These are phyloP conservation scores for Metschnikowia baotianmanensis DNA, from an alignment of 805 yeast genomes.

Conservation along the genomic window DNA sequence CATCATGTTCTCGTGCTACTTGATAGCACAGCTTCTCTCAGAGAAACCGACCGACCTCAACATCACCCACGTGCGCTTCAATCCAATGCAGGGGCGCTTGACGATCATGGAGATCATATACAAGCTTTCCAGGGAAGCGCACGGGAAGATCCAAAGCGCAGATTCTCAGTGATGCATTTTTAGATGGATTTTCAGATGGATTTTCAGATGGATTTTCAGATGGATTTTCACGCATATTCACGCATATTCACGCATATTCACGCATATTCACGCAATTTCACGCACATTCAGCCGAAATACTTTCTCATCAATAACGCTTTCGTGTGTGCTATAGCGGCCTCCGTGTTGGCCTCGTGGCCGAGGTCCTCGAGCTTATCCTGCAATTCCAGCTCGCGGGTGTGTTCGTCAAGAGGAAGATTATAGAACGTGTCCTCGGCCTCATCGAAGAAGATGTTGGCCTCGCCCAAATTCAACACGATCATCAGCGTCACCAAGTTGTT, in stretches of 20 bases:
- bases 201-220: too few species aligned
- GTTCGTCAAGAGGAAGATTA: conserved; percentile 17
- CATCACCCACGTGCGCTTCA: conserved; percentile 39
- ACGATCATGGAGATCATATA: conserved; percentile 13
- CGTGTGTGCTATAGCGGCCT: conserved; percentile 28
- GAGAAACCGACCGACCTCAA: conserved; percentile 34
- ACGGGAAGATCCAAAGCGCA: neutral
- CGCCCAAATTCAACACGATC: conserved; percentile 28
- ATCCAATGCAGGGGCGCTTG: conserved; percentile 37
- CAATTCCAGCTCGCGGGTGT: conserved; percentile 16
- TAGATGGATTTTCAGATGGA: too few species aligned
- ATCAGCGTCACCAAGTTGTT: conserved; percentile 25
- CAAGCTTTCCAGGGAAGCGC: conserved; percentile 6
- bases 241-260: too few species aligned
- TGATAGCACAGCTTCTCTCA: conserved; percentile 27
- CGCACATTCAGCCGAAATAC: conserved; percentile 14
- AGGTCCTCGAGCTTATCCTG: conserved; percentile 14
- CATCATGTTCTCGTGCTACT: conserved; percentile 38
- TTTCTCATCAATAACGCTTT: conserved; percentile 27
- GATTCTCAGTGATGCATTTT: too few species aligned
- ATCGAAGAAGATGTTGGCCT: conserved; percentile 27
- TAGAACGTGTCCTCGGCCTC: conserved; percentile 25
- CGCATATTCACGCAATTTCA: too few species aligned
- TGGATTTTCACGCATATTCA: too few species aligned
- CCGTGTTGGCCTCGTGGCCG: conserved; percentile 21